Conservation (phyloP, 2,329 filamentous ascomycete genomes). For the Colletotrichum eleusines region DNA sequence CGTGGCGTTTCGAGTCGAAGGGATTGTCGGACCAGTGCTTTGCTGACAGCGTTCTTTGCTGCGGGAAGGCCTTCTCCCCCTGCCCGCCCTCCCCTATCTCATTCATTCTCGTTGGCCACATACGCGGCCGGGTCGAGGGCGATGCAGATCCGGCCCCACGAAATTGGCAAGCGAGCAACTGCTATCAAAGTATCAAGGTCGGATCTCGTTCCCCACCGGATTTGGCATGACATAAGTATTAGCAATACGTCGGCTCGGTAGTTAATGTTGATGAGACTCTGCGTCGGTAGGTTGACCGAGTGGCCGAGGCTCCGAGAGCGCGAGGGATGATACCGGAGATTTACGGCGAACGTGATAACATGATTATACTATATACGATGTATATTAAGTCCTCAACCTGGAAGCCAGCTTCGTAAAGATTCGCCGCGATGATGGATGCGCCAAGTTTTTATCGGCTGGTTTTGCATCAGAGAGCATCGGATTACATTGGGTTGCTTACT, state of each 20-base stretch:
- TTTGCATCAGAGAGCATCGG: too few relatives aligned
- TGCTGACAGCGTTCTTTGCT: slow-evolving; percentile 16
- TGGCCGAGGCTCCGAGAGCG: slow-evolving; percentile 11
- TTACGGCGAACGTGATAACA: slow-evolving; percentile 24
- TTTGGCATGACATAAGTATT: slow-evolving; percentile 22
- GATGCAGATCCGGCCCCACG: slow-evolving; percentile 11
- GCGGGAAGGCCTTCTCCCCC: background rate
- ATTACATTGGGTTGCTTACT: too few relatives aligned
- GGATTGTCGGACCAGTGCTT: slow-evolving; percentile 17
- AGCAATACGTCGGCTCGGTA: slow-evolving; percentile 13
- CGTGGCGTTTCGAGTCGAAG: slow-evolving; percentile 38
- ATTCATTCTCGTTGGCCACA: slow-evolving; percentile 1
- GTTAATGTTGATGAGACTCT: background rate
- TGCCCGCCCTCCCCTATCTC: slow-evolving; percentile 16
- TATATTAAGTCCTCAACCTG: slow-evolving; percentile 3
- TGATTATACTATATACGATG: too few relatives aligned
- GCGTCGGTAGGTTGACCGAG: background rate
- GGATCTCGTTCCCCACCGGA: background rate
- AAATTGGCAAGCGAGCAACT: slow-evolving; percentile 21
- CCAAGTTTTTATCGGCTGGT: too few relatives aligned
- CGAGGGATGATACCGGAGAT: slow-evolving; percentile 30
- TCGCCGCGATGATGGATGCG: too few relatives aligned
- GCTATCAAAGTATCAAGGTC: background rate
- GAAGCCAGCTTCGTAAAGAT: too few relatives aligned
- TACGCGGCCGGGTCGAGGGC: background rate